A percentile compares a stretch with the other conserved stretches of the same genome.
Conservation (phyloP, 768 basidiomycete species). For the Sarcomyxa edulis region DNA sequence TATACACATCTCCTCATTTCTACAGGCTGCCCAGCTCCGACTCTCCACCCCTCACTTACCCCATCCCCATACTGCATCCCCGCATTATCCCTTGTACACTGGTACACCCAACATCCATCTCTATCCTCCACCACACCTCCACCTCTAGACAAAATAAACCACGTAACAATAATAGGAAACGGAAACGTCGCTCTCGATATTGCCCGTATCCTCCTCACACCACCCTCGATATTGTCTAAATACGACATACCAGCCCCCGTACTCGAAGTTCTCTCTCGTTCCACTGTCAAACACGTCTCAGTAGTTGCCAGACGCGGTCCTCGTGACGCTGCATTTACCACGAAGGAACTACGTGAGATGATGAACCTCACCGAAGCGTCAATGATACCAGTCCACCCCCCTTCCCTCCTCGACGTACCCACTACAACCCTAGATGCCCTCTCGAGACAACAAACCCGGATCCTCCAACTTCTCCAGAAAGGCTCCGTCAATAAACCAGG, state of each 20-base stretch:
- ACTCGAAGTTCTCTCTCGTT: conserved; percentile 57
- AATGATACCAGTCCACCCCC: conserved; percentile 56
- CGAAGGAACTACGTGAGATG: conserved; percentile 91
- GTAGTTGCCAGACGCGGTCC: conserved; percentile 87
- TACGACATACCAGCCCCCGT: conserved; percentile 81
- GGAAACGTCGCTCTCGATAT: conserved; percentile 95
- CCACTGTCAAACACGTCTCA: conserved; percentile 67
- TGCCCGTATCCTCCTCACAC: conserved; percentile 82
- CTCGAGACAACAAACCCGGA: conserved; percentile 62
- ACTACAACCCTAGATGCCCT: conserved; percentile 26
- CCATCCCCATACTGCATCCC: conserved; percentile 51
- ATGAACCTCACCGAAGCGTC: conserved; percentile 56
- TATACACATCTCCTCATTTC: conserved; percentile 89
- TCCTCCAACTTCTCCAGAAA: conserved; percentile 59
- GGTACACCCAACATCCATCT: conserved; percentile 94
- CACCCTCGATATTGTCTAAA: conserved; percentile 50
- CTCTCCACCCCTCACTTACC: conserved; percentile 48
- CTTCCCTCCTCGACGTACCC: no score
- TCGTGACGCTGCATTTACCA: conserved; percentile 83
- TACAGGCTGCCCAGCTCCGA: conserved; percentile 73
- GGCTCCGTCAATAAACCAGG: conserved; percentile 51
- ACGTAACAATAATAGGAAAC: conserved; percentile 86
- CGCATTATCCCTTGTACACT: conserved; percentile 84
- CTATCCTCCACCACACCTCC: conserved; percentile 47
- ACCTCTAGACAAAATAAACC: conserved; percentile 55